Base-by-base conservation (phyloP, 108 stramenopile species). In the Conticribra weissflogii region DNA sequence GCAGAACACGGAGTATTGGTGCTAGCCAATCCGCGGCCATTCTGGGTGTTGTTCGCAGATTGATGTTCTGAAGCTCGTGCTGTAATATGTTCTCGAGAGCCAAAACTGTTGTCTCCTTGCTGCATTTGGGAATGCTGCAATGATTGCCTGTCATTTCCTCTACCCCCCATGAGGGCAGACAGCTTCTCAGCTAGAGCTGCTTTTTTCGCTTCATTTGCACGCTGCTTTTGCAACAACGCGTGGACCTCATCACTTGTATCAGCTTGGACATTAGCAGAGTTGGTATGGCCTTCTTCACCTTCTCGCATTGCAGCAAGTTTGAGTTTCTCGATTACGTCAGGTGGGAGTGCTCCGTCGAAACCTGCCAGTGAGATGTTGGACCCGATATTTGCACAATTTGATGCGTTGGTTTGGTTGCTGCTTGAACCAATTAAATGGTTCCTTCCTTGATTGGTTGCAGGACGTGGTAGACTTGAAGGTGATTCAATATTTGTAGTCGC, bases 131-230 rank as follows among this genome's bases (percentile, higher is more conserved):
- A 51, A 19, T 51, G n/a, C n/a, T n/a, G n/a, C n/a, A n/a, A n/a
- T n/a, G n/a, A n/a, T n/a, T n/a, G 44, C 44, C 15, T 8, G 12
- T 45, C 19, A 51, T 18, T 16, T 3, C 50, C 18, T 4, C 9
- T 16, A 18, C 50, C 50, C 4, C 18, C 19, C 50, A 51, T 51
- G 9, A 51, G 50, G 4, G 50, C 50, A 51, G 18, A 19, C 16
- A 51, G 19, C 50, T 51, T 51, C 18, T 51, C 17, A 51, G 50
- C 50, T 18, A 51, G 19, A 51, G 50, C 50, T 18, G 50, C 19
- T 21, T 51, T 51, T 21, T 51, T 51, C 9, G 50, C 50, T 18
- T 51, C 50, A 51, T 51, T 51, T 4, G 16, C 50, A 51, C 12
- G 50, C 18, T 51, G 50, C 50, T 51, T 17, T 16, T 51, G 50